Base-by-base conservation (phyloP, 257 asterid species). In the Solanum bulbocastanum region DNA sequence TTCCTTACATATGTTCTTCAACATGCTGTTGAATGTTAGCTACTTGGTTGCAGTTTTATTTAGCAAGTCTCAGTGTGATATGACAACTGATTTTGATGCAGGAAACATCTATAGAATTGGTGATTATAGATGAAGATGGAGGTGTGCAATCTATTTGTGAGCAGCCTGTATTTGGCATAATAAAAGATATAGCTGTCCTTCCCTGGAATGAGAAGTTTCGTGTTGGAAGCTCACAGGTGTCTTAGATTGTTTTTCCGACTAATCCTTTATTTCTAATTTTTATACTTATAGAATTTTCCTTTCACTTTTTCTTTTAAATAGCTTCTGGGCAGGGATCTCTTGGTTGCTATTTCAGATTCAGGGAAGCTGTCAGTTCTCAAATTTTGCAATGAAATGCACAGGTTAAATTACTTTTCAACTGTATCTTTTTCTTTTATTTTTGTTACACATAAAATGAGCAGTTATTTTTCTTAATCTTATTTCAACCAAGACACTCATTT, bases 81-180 rank as follows among this genome's bases (percentile, higher is more conserved):
- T 58, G 89, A 83, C 56, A 32, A 36, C 27, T 69, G 52, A 86
- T 56, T 88, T 87, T 91, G 74, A 91, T 93, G 86, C 93, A 97
- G 99, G 99, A 97, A 90, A 93, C 98, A 66, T 95, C 98, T 69
- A 91, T 96, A 87, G 99, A 97, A 92, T 91, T 97, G 90, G 98
- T 93, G 91, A 90, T 91, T 85, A 90, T 96, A 69, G 99, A 93
- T 90, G 95, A 91, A 81, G 98, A 94, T 90, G 99, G 99, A 88
- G 87, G 87, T 32, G 93, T 93, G 88, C 99, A 96, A 89, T 95
- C 98, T 68, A 87, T 95, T 46, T 93, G 96, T 85, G 99, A 97
- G 88, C 99, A 97, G 88, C 95, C 99, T 56, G 98, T 96, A 85
- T 97, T 97, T 90, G 99, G 99, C 78, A 92, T 96, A 2, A 93